Evolutionary conservation across 768 basidiomycete genomes (phyloP).

Genomic region (Rhodosporidiobolus odoratus): DNA sequence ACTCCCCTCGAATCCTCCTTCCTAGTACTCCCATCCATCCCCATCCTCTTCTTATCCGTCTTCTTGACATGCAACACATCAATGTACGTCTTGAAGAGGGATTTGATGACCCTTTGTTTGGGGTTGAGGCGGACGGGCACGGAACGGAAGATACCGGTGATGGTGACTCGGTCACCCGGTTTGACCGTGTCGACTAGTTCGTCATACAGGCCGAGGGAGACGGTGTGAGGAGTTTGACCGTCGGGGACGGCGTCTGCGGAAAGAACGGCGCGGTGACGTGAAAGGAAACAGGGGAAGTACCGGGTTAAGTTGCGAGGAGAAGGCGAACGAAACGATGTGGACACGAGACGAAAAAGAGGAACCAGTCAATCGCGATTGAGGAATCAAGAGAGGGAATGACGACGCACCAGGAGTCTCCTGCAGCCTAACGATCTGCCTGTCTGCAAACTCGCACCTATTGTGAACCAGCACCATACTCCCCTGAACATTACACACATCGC

Average conservation of each 20-base stretch:
- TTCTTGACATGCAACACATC: constrained; percentile 89
- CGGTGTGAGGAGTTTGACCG: constrained; percentile 96
- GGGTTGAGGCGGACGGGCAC: constrained; percentile 94
- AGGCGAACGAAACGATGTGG: no score
- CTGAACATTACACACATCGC: constrained; percentile 80
- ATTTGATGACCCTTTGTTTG: constrained; percentile 81
- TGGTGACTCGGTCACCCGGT: constrained; percentile 84
- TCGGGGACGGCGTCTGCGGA: constrained; percentile 80
- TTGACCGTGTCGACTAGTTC: constrained; percentile 95
- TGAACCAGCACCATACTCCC: constrained; percentile 93
- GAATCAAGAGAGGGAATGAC: not conserved
- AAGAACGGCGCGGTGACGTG: not conserved
- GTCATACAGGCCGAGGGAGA: constrained; percentile 94
- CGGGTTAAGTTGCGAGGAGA: no score
- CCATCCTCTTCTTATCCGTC: constrained; percentile 61
- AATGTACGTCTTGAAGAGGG: constrained; percentile 93
- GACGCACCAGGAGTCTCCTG: constrained; percentile 76
- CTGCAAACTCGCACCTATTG: constrained; percentile 93
- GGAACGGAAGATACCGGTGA: constrained; percentile 91
- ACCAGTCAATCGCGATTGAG: not conserved
- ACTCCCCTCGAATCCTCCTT: constrained; percentile 55
- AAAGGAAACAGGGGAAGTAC: no score
- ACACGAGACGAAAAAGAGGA: not conserved
- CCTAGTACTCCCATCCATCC: constrained; percentile 72
- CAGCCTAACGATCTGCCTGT: constrained; percentile 87